Base-by-base conservation (phyloP, 139 green algal species). In the Klebsormidium nitens region DNA sequence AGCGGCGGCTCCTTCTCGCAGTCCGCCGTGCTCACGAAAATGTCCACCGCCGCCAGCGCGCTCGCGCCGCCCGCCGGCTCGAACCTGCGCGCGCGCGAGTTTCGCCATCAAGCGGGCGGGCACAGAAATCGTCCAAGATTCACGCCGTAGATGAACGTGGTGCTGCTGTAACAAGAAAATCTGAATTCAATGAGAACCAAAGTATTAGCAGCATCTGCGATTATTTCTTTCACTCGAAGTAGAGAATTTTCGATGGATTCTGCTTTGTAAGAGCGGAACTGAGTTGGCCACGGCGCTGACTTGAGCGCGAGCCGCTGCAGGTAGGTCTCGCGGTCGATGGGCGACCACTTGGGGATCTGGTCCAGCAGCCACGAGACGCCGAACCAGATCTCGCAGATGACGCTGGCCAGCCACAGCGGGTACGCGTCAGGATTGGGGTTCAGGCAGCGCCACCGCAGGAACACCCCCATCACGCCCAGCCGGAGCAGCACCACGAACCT, bases 1-100 rank as follows among this genome's bases (percentile, higher is more conserved):
- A 79, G 34, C 28, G 66, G 49, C 29, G 72, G 72, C 66, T 79
- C 72, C 48, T 76, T 75, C 6, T 47, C 26, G 6, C 66, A 48
- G 38, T 79, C 72, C 65, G 64, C 72, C 46, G 72, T 79, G 2
- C 37, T 65, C 19, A 79, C 65, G 40, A 76, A 79, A 5, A 76
- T 44, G 40, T 79, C 72, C 28, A 79, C 72, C 26, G 65, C 2
- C 2, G 35, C 26, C 39, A 79, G 64, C 64, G 65, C 95, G 74
- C 76, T 96, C 96, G 75, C 86, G 84, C 14, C 56, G 56, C 17
- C 17, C n/a, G n/a, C n/a, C n/a, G n/a, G n/a, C n/a, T n/a, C n/a
- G n/a, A n/a, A n/a, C n/a, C n/a, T n/a, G n/a, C n/a, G n/a, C n/a
- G n/a, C n/a, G n/a, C n/a, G n/a, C n/a, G n/a, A n/a, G n/a, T n/a